Conservation (phyloP, 1,284 basidiomycete species). For the Trametes pubescens region DNA sequence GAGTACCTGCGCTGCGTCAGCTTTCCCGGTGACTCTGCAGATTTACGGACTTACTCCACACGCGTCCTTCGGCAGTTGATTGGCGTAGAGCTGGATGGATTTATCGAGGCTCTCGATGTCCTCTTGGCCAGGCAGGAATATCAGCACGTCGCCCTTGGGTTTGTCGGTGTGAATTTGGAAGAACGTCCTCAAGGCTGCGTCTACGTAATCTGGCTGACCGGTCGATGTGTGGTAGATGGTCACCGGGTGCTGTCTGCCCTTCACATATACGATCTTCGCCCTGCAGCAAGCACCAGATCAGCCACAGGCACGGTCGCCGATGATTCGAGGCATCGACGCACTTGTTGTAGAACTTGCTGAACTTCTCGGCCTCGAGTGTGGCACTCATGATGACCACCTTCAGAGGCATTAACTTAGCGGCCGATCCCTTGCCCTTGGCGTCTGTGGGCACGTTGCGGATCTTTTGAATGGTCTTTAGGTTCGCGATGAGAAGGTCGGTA, state of each 20-base stretch:
- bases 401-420: conserved; percentile 58
- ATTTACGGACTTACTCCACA: conserved; percentile 53
- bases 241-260: conserved; percentile 95
- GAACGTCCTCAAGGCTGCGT: conserved; percentile 89
- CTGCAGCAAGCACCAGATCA: conserved; percentile 48
- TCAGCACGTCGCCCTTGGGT: conserved; percentile 88
- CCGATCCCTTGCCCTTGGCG: conserved; percentile 31
- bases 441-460: conserved; percentile 62
- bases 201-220: conserved; percentile 87
- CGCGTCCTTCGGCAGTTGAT: conserved; percentile 65
- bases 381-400: conserved; percentile 98
- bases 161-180: conserved; percentile 89
- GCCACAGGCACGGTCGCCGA: not conserved
- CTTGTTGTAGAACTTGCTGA: conserved; percentile 88
- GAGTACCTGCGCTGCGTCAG: conserved; percentile 58
- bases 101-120: conserved; percentile 92
- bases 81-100: conserved; percentile 72
- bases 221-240: conserved; percentile 77
- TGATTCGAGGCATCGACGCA: conserved; percentile 42
- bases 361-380: conserved; percentile 94
- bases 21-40: conserved; percentile 7
- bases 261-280: conserved; percentile 88
- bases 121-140: conserved; percentile 97
- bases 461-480: conserved; percentile 87
- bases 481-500: conserved; percentile 94